Conservation (phyloP, 129 eudicot species). For the Flaveria trinervia region DNA sequence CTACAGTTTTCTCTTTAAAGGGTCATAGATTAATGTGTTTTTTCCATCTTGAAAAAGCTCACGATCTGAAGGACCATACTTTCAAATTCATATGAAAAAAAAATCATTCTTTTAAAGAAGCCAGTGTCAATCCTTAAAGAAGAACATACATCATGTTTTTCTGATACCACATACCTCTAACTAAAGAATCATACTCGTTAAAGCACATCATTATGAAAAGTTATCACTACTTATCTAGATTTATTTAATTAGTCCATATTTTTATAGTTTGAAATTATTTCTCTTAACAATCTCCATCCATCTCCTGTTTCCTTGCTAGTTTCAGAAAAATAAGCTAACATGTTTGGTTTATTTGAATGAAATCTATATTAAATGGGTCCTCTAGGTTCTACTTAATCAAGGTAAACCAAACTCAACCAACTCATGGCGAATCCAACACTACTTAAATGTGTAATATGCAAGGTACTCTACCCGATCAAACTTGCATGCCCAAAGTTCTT, state of each 20-base stretch:
- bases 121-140: background rate
- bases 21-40: background rate
- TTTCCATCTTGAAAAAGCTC: background rate
- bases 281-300: constrained; percentile 1
- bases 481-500: background rate
- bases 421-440: background rate
- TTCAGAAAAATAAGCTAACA: background rate
- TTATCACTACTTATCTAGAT: background rate
- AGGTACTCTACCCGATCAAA: background rate
- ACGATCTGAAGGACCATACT: background rate
- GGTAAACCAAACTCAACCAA: background rate
- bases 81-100: background rate
- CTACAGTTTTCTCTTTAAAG: background rate
- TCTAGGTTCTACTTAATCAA: background rate
- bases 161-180: background rate
- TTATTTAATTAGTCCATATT: background rate
- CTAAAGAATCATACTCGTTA: background rate
- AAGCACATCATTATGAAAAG: background rate
- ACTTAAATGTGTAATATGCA: background rate
- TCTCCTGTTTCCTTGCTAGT: constrained; percentile 6
- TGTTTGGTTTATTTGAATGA: background rate
- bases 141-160: background rate
- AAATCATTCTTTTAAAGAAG: background rate
- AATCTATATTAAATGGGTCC: too few species aligned
- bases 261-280: background rate